phyloP scores from a whole-genome alignment of 352 stramenopile genomes.

The Globisporangium acanthophoron region DNA sequence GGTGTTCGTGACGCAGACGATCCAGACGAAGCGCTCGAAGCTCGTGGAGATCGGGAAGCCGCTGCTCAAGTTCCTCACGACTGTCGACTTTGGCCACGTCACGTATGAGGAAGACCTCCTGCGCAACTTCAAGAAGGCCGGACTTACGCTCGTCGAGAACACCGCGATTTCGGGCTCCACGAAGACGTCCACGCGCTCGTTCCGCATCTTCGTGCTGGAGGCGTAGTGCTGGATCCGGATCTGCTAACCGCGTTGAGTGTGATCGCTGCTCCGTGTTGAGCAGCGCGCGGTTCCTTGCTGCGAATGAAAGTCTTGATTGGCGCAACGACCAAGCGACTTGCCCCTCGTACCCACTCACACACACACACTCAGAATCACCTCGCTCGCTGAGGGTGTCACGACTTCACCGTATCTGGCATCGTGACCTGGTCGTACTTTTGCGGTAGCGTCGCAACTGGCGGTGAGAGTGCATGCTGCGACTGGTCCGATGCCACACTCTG shows the following conservation, averaged over 20 bases:
- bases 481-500: not conserved
- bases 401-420: slow-evolving; percentile 5
- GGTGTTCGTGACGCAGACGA: slow-evolving; percentile 83
- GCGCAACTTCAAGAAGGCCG: slow-evolving; percentile 56
- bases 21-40: slow-evolving; percentile 73
- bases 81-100: slow-evolving; percentile 90
- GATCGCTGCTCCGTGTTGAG: not conserved
- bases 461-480: not conserved
- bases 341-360: not conserved
- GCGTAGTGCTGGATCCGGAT: slow-evolving; percentile 13
- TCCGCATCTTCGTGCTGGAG: slow-evolving; percentile 57
- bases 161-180: slow-evolving; percentile 52
- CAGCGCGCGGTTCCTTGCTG: not conserved
- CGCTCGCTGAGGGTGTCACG: not conserved
- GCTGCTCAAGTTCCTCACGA: slow-evolving; percentile 90
- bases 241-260: too few species aligned
- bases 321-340: not conserved
- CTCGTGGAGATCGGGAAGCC: slow-evolving; percentile 80
- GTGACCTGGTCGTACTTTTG: slow-evolving; percentile 12
- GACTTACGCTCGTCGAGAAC: slow-evolving; percentile 48
- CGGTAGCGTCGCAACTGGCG: too few species aligned
- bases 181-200: slow-evolving; percentile 55
- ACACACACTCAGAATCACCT: not conserved
- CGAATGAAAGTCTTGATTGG: not conserved
- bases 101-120: slow-evolving; percentile 81